Evolutionary conservation across 1,139 yeast genomes (phyloP), one percentile per base, ranked within the genome.

Genomic region (Candida frijolesensis): DNA sequence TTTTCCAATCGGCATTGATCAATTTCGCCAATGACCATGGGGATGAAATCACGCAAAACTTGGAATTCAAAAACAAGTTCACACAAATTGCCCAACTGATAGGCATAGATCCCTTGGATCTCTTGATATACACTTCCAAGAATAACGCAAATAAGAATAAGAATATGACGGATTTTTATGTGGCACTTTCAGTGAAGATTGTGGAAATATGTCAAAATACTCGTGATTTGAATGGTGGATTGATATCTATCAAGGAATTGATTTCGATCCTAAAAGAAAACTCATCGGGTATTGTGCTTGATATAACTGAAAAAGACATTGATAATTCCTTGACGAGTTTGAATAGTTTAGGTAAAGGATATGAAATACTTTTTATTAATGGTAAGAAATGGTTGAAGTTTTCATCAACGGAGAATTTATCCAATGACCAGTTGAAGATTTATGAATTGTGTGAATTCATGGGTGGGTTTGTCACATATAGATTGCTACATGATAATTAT

Each of bases 61-160:
- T 84, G 1, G 84, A 84, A 52, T 84, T 89, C 62, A 70, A 94
- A 42, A 71, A 78, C 27, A 85, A 87, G 62, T 89, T 90, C 67
- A 82, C 89, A 44, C 80, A 82, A 53, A 84, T 90, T 77, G 88
- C 96, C 59, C 74, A 78, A 19, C 83, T 87, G 60, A 84, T 89
- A 16, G 96, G 96, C 1, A 83, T 89, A n/a, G 96, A 90, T 62
- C 94, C 96, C 1, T 66, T 89, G 40, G 85, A 85, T 37, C 68
- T 82, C 35, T 64, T 76, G 37, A 71, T 77, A 46, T 59, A 52
- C 52, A 57, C 61, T 25, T 59, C 45, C 18, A 50, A 12, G 9
- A 55, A 53, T 19, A 55, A 54, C 15, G 48, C 42, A 25, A 48
- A 19, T 14, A 29, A 11, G 7, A 54, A 53, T 19, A 55, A 54